phyloP scores from a whole-genome alignment of 2,329 filamentous ascomycete genomes.

The Sclerotinia trifoliorum region DNA sequence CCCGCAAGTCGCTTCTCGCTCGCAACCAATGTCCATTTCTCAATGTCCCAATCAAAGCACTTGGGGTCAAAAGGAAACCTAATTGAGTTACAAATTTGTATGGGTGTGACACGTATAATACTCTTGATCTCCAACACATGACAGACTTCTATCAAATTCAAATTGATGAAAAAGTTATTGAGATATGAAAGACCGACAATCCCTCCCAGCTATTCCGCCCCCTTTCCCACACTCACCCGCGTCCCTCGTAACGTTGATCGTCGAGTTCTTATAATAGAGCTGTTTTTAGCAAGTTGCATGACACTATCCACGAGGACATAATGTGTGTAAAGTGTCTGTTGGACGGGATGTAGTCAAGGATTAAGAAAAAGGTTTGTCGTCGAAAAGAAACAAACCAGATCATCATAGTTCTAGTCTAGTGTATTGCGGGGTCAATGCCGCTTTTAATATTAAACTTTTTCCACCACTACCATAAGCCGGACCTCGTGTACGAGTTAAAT shows the following conservation, averaged over 20 bases:
- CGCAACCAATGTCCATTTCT: neutral
- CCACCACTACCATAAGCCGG: conserved; percentile 10
- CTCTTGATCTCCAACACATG: neutral
- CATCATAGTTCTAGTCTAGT: neutral
- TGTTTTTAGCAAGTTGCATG: neutral
- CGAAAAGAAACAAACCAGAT: neutral
- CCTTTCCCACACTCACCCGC: no score
- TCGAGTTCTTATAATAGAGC: neutral
- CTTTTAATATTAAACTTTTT: conserved; percentile 16
- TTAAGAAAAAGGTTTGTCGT: neutral
- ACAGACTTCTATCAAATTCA: conserved; percentile 2
- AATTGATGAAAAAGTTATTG: neutral
- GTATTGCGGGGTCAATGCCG: conserved; percentile 23
- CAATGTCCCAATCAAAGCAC: conserved; percentile 6
- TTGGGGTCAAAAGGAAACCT: neutral
- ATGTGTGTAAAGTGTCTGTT: neutral
- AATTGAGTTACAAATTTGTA: neutral
- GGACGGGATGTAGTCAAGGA: neutral
- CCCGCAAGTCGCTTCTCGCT: conserved; percentile 5
- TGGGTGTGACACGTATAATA: neutral
- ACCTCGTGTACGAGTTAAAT: neutral
- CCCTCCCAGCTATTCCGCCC: neutral
- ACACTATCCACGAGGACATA: neutral
- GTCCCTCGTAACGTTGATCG: neutral
- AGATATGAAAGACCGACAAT: neutral